phyloP scores from a whole-genome alignment of 352 stramenopile genomes.

The Phytophthora fragariaefolia region DNA sequence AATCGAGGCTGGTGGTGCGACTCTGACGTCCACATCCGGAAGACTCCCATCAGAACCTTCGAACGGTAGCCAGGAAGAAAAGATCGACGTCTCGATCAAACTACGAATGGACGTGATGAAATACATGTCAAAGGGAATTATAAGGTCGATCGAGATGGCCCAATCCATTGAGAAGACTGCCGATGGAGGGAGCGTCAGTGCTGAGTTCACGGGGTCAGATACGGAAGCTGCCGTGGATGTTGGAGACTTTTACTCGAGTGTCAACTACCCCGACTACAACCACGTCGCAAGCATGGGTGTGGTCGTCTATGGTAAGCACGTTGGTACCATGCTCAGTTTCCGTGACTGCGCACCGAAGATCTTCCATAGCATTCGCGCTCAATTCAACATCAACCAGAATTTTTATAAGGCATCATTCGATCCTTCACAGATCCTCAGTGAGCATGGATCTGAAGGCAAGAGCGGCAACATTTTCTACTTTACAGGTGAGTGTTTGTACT shows the following conservation, averaged over 20 bases:
- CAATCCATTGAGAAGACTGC: constrained; percentile 43
- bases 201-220: constrained; percentile 32
- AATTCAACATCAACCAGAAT: constrained; percentile 73
- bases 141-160: constrained; percentile 69
- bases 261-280: constrained; percentile 75
- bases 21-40: constrained; percentile 34
- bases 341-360: constrained; percentile 80
- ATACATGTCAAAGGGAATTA: constrained; percentile 88
- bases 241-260: constrained; percentile 30
- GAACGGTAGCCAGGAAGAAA: constrained; percentile 31
- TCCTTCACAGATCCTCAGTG: constrained; percentile 67
- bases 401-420: constrained; percentile 85
- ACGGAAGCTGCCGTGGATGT: constrained; percentile 25
- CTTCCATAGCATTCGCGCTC: constrained; percentile 78
- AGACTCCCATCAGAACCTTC: not conserved
- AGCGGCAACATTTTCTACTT: constrained; percentile 92
- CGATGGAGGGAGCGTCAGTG: constrained; percentile 12
- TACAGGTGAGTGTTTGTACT: constrained; percentile 41
- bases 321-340: constrained; percentile 68
- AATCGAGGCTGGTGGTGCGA: constrained; percentile 33
- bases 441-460: constrained; percentile 84
- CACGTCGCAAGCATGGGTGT: constrained; percentile 73
- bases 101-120: constrained; percentile 87
- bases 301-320: constrained; percentile 69
- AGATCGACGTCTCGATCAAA: constrained; percentile 80